phyloP scores from a whole-genome alignment of 2,329 filamentous ascomycete genomes.

The Curvularia verruculosa region DNA sequence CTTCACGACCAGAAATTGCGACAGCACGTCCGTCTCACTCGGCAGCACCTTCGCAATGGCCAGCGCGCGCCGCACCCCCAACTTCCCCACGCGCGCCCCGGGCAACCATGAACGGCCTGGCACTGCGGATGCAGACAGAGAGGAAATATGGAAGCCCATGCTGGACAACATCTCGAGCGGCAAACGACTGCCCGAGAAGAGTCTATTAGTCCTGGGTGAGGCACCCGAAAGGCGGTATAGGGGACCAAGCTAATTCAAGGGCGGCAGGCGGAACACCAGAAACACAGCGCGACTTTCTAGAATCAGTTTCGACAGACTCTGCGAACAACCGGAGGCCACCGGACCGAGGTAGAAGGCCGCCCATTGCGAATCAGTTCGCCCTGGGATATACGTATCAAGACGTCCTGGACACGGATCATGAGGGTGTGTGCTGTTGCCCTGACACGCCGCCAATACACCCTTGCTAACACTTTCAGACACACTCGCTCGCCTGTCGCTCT shows the following conservation, averaged over 20 bases:
- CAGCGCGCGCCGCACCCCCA: conserved; percentile 39
- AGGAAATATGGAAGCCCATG: conserved; percentile 94
- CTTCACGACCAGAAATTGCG: not conserved
- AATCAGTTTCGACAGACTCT: conserved; percentile 50
- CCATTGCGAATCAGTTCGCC: conserved; percentile 89
- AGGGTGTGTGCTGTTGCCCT: conserved; percentile 63
- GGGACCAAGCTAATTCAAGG: conserved; percentile 26
- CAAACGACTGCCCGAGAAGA: conserved; percentile 90
- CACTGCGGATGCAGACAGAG: conserved; percentile 69
- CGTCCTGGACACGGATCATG: conserved; percentile 90
- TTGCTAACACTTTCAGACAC: conserved; percentile 65
- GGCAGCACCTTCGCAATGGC: conserved; percentile 45
- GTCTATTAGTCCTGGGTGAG: conserved; percentile 81
- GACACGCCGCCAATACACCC: not conserved
- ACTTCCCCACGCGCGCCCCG: conserved; percentile 37
- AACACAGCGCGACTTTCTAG: conserved; percentile 83
- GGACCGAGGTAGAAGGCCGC: conserved; percentile 64
- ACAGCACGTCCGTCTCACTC: conserved; percentile 17
- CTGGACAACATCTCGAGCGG: conserved; percentile 88
- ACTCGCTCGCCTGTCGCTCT: conserved; percentile 85
- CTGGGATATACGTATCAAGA: conserved; percentile 95
- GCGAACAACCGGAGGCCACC: conserved; percentile 57
- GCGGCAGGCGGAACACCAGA: conserved; percentile 76
- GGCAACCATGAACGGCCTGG: conserved; percentile 41
- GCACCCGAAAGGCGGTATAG: conserved; percentile 15